A percentile compares a stretch with the other conserved stretches of the same genome.
Conservation (phyloP, 2,329 filamentous ascomycete genomes). For the Cladosporium phlei region DNA sequence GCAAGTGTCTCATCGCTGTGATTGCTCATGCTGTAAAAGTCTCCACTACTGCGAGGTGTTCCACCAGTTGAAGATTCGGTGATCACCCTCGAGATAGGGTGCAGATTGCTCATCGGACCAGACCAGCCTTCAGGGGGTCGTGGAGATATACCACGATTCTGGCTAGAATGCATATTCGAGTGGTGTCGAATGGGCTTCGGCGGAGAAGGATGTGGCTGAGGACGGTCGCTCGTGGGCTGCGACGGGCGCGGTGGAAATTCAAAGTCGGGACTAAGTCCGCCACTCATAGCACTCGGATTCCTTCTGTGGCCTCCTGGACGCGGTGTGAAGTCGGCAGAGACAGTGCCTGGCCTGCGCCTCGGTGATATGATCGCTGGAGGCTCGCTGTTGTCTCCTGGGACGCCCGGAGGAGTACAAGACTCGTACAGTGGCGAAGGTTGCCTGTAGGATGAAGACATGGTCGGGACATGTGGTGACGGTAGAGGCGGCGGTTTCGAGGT, state of each 20-base stretch:
- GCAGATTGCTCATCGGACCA: slow-evolving; percentile 46
- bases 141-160: slow-evolving; percentile 28
- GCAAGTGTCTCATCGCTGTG: slow-evolving; percentile 88
- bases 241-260: slow-evolving; percentile 26
- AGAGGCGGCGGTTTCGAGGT: slow-evolving; percentile 38
- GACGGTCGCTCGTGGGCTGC: background rate
- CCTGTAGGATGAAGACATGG: slow-evolving; percentile 14
- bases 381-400: slow-evolving; percentile 15
- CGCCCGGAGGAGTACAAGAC: slow-evolving; percentile 33
- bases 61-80: slow-evolving; percentile 70
- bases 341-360: slow-evolving; percentile 25
- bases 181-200: slow-evolving; percentile 27
- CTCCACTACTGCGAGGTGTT: slow-evolving; percentile 85
- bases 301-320: slow-evolving; percentile 21
- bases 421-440: slow-evolving; percentile 41
- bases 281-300: slow-evolving; percentile 14
- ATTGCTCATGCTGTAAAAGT: slow-evolving; percentile 93
- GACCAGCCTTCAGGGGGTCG: slow-evolving; percentile 31
- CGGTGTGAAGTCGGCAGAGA: slow-evolving; percentile 29
- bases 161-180: slow-evolving; percentile 33
- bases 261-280: slow-evolving; percentile 21
- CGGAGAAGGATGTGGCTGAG: slow-evolving; percentile 24
- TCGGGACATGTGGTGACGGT: slow-evolving; percentile 12
- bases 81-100: slow-evolving; percentile 64
- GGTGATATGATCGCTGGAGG: slow-evolving; percentile 20